A percentile compares a stretch with the other conserved stretches of the same genome.
Conservation (phyloP, 2,329 filamentous ascomycete species). For the Cladosporium sp. region DNA sequence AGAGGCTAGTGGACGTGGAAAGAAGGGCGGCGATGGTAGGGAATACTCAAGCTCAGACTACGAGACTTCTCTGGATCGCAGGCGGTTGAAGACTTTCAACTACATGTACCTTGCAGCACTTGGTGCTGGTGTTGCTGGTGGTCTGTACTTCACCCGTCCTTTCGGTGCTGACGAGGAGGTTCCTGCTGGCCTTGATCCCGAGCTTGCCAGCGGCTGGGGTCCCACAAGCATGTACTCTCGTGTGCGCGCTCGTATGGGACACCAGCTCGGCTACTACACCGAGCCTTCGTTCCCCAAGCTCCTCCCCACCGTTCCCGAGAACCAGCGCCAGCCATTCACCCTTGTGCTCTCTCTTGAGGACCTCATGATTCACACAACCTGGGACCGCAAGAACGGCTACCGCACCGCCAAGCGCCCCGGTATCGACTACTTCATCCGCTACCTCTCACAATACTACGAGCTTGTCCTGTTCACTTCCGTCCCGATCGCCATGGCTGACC, state of each 20-base stretch:
- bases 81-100: constrained; percentile 71
- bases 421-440: constrained; percentile 94
- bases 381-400: constrained; percentile 92
- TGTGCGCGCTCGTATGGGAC: constrained; percentile 67
- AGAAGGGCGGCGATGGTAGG: constrained; percentile 43
- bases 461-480: constrained; percentile 92
- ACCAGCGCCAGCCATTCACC: constrained; percentile 82
- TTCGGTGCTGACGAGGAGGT: constrained; percentile 78
- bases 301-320: constrained; percentile 73
- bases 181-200: constrained; percentile 49
- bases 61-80: constrained; percentile 83
- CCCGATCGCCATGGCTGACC: constrained; percentile 78
- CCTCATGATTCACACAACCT: constrained; percentile 89
- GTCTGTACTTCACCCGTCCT: constrained; percentile 77
- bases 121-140: constrained; percentile 52
- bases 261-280: constrained; percentile 86
- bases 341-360: constrained; percentile 91
- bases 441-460: constrained; percentile 97
- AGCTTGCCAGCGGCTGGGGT: constrained; percentile 77
- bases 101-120: constrained; percentile 65
- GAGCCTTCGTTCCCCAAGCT: constrained; percentile 94
- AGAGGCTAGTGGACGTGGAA: constrained; percentile 36
- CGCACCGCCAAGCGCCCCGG: constrained; percentile 90
- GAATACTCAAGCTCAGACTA: constrained; percentile 77
- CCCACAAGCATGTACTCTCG: constrained; percentile 74